Conservation (phyloP, 768 basidiomycete genomes). For the Lyophyllum atratum region DNA sequence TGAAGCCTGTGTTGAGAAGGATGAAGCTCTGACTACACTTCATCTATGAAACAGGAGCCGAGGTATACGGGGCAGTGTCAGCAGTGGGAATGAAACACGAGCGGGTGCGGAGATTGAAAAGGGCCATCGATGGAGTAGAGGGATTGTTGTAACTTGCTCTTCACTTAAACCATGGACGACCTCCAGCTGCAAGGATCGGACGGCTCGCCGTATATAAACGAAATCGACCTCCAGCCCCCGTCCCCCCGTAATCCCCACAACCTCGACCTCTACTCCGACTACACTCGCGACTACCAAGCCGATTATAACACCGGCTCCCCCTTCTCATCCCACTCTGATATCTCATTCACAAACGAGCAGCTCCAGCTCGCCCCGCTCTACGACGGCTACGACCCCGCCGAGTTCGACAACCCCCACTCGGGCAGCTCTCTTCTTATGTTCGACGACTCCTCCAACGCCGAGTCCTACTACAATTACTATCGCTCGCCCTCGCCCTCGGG, state of each 20-base stretch:
- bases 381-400: constrained; percentile 65
- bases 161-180: constrained; percentile 20
- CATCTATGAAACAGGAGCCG: constrained; percentile 4
- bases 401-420: constrained; percentile 64
- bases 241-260: constrained; percentile 22
- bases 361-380: constrained; percentile 26
- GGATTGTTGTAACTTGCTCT: constrained; percentile 3
- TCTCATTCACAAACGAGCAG: constrained; percentile 53
- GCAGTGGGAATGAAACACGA: constrained; percentile 8
- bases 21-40: background rate
- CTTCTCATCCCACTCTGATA: constrained; percentile 70
- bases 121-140: constrained; percentile 1
- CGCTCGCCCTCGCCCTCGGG: constrained; percentile 61
- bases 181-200: constrained; percentile 2
- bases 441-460: constrained; percentile 28
- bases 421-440: constrained; percentile 57
- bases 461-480: constrained; percentile 62
- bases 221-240: constrained; percentile 26
- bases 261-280: constrained; percentile 18
- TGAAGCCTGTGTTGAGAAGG: background rate
- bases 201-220: constrained; percentile 30
- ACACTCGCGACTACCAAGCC: constrained; percentile 12
- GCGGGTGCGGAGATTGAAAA: constrained; percentile 9
- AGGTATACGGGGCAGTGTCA: constrained; percentile 1
- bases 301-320: constrained; percentile 53